A percentile compares a stretch with the other conserved stretches of the same genome.
These are phyloP conservation scores for Boletales sp. DNA, from an alignment of 768 basidiomycete genomes.

Conservation along the genomic window DNA sequence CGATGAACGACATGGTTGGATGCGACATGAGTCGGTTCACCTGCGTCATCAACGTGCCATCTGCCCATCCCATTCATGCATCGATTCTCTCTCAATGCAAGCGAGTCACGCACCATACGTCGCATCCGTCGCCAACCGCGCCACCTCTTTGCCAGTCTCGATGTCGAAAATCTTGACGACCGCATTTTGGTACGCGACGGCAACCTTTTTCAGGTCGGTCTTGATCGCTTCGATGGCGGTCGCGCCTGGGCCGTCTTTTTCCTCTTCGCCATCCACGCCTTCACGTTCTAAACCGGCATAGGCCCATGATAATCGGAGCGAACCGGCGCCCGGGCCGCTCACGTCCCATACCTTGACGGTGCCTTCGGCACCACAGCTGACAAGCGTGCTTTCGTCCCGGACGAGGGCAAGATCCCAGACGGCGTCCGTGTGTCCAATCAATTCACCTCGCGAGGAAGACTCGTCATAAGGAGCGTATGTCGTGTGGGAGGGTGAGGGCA, in stretches of 20 bases:
- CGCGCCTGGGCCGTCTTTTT: conserved; percentile 56
- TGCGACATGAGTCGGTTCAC: conserved; percentile 87
- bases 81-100: background rate
- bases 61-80: conserved; percentile 32
- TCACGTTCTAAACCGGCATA: conserved; percentile 62
- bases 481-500: conserved; percentile 73
- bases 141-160: conserved; percentile 78
- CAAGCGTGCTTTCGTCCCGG: conserved; percentile 77
- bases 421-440: conserved; percentile 92
- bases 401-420: conserved; percentile 94
- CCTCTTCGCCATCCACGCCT: conserved; percentile 36
- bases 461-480: conserved; percentile 92
- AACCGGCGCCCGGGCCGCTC: conserved; percentile 55
- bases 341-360: conserved; percentile 93
- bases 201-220: conserved; percentile 78
- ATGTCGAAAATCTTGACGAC: conserved; percentile 89
- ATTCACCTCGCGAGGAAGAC: conserved; percentile 66
- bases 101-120: conserved; percentile 46
- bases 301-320: conserved; percentile 75
- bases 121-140: conserved; percentile 56
- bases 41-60: conserved; percentile 72
- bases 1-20: conserved; percentile 83
- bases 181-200: conserved; percentile 87
- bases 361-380: conserved; percentile 90
- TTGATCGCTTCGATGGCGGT: conserved; percentile 83